A percentile compares a stretch with the other conserved stretches of the same genome.
Evolutionary conservation across 352 stramenopile genomes (phyloP).

Genomic region (Globisporangium nodosum): DNA sequence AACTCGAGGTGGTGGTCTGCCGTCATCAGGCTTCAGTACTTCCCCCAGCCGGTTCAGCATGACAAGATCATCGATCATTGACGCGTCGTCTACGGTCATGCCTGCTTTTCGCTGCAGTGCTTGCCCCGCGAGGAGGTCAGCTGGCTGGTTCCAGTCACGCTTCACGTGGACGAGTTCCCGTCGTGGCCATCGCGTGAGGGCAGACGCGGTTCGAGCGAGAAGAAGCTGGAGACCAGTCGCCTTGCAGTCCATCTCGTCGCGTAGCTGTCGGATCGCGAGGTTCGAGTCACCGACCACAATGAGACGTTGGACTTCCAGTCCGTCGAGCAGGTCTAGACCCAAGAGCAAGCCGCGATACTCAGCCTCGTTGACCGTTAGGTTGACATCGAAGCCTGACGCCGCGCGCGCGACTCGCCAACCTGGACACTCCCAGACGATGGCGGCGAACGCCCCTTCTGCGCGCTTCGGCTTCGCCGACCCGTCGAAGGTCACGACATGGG

Average conservation of each 20-base stretch:
- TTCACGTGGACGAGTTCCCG: no score
- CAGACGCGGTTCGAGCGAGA: no score
- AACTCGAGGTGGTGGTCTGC: no score
- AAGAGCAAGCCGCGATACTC: no score
- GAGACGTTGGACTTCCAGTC: no score
- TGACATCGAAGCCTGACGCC: background rate
- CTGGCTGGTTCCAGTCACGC: background rate
- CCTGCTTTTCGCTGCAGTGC: background rate
- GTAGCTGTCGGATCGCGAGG: no score
- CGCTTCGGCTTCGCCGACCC: slow-evolving; percentile 13
- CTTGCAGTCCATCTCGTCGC: no score
- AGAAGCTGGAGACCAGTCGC: no score
- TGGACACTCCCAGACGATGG: slow-evolving; percentile 13
- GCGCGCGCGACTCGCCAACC: slow-evolving; percentile 5
- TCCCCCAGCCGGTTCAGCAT: background rate
- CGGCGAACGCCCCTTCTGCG: slow-evolving; percentile 2
- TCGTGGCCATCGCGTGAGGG: no score
- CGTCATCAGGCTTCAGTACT: background rate
- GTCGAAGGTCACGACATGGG: slow-evolving; percentile 12
- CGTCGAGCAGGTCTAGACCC: no score
- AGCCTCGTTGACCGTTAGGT: slow-evolving; percentile 16
- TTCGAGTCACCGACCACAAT: no score
- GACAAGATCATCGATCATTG: background rate
- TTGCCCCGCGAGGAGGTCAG: background rate
- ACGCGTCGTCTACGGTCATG: background rate